phyloP scores from a whole-genome alignment of 495 filamentous ascomycete genomes.

The Penicillium ochrochloron region DNA sequence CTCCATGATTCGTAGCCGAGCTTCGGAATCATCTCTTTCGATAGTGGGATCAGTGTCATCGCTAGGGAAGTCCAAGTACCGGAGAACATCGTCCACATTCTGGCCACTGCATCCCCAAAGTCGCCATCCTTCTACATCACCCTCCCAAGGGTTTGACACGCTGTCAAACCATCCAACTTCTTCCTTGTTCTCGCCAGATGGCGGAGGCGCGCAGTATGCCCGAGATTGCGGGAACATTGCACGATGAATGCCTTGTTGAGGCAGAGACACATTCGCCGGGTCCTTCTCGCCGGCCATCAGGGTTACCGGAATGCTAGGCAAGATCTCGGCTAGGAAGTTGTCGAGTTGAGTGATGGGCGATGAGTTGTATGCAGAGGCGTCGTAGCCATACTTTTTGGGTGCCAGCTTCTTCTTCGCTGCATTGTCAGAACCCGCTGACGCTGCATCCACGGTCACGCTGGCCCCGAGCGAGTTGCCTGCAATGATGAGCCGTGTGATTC shows the following conservation, averaged over 20 bases:
- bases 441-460: slow-evolving; percentile 44
- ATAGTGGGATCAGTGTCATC: slow-evolving; percentile 30
- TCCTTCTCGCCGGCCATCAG: slow-evolving; percentile 76
- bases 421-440: slow-evolving; percentile 28
- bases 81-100: slow-evolving; percentile 90
- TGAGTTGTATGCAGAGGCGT: slow-evolving; percentile 83
- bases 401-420: slow-evolving; percentile 49
- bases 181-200: slow-evolving; percentile 47
- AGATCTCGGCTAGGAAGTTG: slow-evolving; percentile 74
- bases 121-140: slow-evolving; percentile 83
- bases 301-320: slow-evolving; percentile 82
- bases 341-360: slow-evolving; percentile 83
- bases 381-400: slow-evolving; percentile 92
- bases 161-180: slow-evolving; percentile 81
- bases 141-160: slow-evolving; percentile 93
- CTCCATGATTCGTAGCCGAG: slow-evolving; percentile 86
- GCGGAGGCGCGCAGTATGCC: slow-evolving; percentile 60
- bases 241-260: slow-evolving; percentile 81
- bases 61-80: slow-evolving; percentile 67
- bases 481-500: slow-evolving; percentile 85
- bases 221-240: slow-evolving; percentile 80
- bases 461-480: slow-evolving; percentile 85
- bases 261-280: slow-evolving; percentile 78
- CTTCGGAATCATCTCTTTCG: slow-evolving; percentile 58
- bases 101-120: slow-evolving; percentile 86